These are phyloP conservation scores for Umbellularia californica DNA, from an alignment of 164 flowering plant species.

Conservation along the genomic window DNA sequence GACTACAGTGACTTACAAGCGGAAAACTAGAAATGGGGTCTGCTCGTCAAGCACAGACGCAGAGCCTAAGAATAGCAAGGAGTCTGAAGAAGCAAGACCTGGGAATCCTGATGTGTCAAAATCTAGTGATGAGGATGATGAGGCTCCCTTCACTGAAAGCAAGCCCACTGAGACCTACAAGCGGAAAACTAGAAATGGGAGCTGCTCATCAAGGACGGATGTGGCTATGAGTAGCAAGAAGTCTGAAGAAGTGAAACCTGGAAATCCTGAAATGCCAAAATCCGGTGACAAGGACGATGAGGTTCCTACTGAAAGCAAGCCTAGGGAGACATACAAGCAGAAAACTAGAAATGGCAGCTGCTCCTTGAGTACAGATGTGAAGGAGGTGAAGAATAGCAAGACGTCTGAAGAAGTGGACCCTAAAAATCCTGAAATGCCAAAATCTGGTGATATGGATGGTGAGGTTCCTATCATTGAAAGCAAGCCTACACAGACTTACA, in stretches of 20 bases:
- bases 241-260: slow-evolving; percentile 13
- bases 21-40: slow-evolving; percentile 11
- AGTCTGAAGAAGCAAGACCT: background rate
- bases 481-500: background rate
- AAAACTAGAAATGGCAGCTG: background rate
- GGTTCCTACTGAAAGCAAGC: slow-evolving; percentile 7
- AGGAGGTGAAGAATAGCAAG: background rate
- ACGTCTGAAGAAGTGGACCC: background rate
- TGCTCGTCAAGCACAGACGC: no score
- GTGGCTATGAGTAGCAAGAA: background rate
- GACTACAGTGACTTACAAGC: slow-evolving; percentile 6
- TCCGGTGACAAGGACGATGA: slow-evolving; percentile 17
- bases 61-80: background rate
- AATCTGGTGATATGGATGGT: background rate
- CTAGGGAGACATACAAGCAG: background rate
- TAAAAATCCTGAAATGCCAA: slow-evolving; percentile 5
- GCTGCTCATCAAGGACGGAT: background rate
- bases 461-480: background rate
- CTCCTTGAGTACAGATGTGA: background rate
- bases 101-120: background rate
- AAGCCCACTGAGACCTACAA: background rate
- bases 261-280: slow-evolving; percentile 43
- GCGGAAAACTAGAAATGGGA: background rate
- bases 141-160: background rate
- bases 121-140: background rate